Conservation (phyloP, 495 filamentous ascomycete genomes). For the Penicillium diatomitis region DNA sequence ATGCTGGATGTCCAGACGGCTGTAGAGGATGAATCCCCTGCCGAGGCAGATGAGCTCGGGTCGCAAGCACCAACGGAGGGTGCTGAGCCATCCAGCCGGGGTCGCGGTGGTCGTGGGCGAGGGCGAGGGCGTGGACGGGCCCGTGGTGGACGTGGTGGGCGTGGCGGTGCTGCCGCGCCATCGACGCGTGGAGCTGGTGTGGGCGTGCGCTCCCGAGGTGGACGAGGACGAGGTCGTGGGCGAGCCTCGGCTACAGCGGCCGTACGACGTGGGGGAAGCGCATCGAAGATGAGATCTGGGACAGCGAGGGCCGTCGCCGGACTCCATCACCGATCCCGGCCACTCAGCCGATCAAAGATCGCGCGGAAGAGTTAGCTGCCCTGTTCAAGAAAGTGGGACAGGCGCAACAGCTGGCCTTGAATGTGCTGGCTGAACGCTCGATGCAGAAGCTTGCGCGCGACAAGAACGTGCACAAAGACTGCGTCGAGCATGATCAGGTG, state of each 20-base stretch:
- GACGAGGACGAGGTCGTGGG: slow-evolving; percentile 20
- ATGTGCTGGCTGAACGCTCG: slow-evolving; percentile 29
- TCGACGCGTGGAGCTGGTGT: slow-evolving; percentile 6
- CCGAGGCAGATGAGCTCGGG: not conserved
- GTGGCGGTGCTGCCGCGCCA: slow-evolving; percentile 16
- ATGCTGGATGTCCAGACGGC: no score
- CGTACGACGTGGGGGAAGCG: slow-evolving; percentile 14
- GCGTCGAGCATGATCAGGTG: slow-evolving; percentile 32
- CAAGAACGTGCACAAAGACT: slow-evolving; percentile 33
- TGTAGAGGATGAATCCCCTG: slow-evolving; percentile 3
- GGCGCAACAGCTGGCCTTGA: slow-evolving; percentile 30
- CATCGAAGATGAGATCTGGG: slow-evolving; percentile 26
- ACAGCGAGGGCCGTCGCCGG: slow-evolving; percentile 20
- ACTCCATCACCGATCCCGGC: slow-evolving; percentile 28
- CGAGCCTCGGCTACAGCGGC: slow-evolving; percentile 9
- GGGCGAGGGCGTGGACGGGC: slow-evolving; percentile 19
- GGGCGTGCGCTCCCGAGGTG: slow-evolving; percentile 16
- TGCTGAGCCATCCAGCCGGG: slow-evolving; percentile 1
- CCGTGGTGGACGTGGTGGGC: slow-evolving; percentile 24
- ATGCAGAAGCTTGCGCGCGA: slow-evolving; percentile 30
- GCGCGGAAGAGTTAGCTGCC: slow-evolving; percentile 33
- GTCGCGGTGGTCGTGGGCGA: not conserved
- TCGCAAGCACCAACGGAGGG: not conserved
- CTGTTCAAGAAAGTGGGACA: slow-evolving; percentile 36
- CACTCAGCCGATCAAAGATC: slow-evolving; percentile 29